phyloP scores from a whole-genome alignment of 345 rosid species.

The Conringia planisiliqua region DNA sequence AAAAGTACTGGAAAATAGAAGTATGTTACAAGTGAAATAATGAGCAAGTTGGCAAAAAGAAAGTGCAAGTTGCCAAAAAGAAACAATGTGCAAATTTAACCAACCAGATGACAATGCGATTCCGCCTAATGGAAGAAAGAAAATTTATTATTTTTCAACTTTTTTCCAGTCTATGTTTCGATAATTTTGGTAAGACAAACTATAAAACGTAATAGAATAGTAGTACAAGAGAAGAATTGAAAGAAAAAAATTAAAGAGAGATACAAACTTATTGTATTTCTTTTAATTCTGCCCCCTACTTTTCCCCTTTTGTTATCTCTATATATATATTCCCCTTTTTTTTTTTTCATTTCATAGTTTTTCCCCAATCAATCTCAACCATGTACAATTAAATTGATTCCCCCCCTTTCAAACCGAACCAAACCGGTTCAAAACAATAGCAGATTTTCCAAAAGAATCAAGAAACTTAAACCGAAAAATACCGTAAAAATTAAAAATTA shows the following conservation, averaged over 20 bases:
- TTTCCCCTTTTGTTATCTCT: conserved; percentile 19
- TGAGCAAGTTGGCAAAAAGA: conserved; percentile 7
- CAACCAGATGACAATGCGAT: conserved; percentile 22
- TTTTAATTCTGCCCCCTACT: conserved; percentile 18
- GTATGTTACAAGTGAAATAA: background rate
- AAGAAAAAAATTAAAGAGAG: background rate
- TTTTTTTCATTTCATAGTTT: conserved; percentile 5
- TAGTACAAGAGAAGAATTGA: background rate
- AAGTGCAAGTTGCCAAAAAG: conserved; percentile 1
- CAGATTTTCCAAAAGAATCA: conserved; percentile 34
- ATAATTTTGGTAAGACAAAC: conserved; percentile 8
- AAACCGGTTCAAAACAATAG: conserved; percentile 32
- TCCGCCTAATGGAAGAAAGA: conserved; percentile 11
- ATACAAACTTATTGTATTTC: conserved; percentile 11
- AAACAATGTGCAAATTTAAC: conserved; percentile 12
- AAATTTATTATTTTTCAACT: background rate
- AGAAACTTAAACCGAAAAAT: conserved; percentile 34
- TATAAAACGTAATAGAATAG: background rate
- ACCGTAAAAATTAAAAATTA: conserved; percentile 23
- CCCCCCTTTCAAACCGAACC: conserved; percentile 22
- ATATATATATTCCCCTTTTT: background rate
- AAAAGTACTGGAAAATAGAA: background rate
- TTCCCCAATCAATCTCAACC: conserved; percentile 18
- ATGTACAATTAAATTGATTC: conserved; percentile 27
- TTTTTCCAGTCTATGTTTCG: background rate